Base-by-base conservation (phyloP, 331 rosid genomes). In the Pyracantha coccinea region DNA sequence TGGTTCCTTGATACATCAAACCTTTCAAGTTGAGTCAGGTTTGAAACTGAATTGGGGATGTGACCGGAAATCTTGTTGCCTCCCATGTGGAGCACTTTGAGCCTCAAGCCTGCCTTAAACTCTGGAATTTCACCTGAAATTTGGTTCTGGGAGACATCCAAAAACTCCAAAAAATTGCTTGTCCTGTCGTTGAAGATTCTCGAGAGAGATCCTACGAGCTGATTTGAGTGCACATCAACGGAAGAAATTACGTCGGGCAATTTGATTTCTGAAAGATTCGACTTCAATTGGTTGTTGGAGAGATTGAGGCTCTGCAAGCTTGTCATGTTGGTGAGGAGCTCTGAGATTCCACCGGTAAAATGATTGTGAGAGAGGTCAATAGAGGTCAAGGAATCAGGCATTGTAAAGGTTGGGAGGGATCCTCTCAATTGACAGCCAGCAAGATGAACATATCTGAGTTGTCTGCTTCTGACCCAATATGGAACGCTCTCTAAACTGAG, bases 351-450 rank as follows among this genome's bases (percentile, higher is more conserved):
- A 72, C 16, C 87, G 59, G 81, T 82, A 53, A 94, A 83, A 24
- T 55, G 86, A 63, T 94, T 94, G 27, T 87, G 89, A 52, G 99
- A 94, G 27, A 94, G 84, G 85, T 92, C 99, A n/a, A 94, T 84
- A 80, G 97, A 90, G 84, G 54, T 87, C 80, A 94, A 75, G 53
- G 97, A 85, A 35, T 73, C 87, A 7, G 96, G 89, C 72, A 68
- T 82, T 64, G 77, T 44, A 55, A 94, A 94, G 33, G 62, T 85
- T 33, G 97, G 97, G 66, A 94, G 96, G 66, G 72, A 62, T 68
- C 99, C 97, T 75, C 77, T 84, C 73, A 94, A 76, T 68, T 84
- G 83, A 72, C 99, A 94, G 72, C 99, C 91, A 11, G 99, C 99
- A 41, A 94, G 86, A 71, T 75, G 87, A 32, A 90, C 93, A 60